phyloP scores from a whole-genome alignment of 1,284 basidiomycete genomes.

The Ceratobasidium sp. region DNA sequence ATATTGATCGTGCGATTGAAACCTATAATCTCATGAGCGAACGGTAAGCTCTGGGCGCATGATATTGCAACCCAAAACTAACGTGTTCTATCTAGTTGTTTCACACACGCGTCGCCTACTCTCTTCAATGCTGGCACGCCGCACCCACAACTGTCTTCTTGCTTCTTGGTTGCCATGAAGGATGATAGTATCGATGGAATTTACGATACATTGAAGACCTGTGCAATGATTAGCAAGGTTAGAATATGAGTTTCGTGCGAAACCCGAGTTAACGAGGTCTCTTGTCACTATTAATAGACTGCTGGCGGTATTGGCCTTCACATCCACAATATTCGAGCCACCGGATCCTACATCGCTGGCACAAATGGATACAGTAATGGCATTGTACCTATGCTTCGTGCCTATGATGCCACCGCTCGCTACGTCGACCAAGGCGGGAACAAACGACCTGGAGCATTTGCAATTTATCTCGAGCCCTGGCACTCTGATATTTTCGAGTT shows the following conservation, averaged over 20 bases:
- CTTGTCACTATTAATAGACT: conserved; percentile 61
- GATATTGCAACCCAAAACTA: conserved; percentile 63
- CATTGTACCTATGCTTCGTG: conserved; percentile 99
- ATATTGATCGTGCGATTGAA: conserved; percentile 91
- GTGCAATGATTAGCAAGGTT: conserved; percentile 96
- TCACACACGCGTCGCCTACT: conserved; percentile 98
- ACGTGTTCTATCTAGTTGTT: conserved; percentile 93
- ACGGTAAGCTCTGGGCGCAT: conserved; percentile 60
- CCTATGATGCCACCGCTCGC: conserved; percentile 97
- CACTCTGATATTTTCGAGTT: conserved; percentile 98
- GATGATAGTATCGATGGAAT: conserved; percentile 99
- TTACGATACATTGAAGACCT: conserved; percentile 98
- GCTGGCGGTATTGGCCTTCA: conserved; percentile 97
- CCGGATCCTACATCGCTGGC: conserved; percentile 93
- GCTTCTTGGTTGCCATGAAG: conserved; percentile 98
- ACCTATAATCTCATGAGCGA: conserved; percentile 76
- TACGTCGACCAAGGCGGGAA: conserved; percentile 99
- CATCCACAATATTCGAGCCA: conserved; percentile 97
- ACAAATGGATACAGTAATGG: conserved; percentile 99
- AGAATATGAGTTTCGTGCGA: not conserved
- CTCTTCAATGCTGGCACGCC: conserved; percentile 99
- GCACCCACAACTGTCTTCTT: conserved; percentile 93
- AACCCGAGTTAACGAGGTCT: not conserved
- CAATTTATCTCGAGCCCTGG: conserved; percentile 98
- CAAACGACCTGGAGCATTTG: conserved; percentile 98